Conservation (phyloP, 768 basidiomycete species). For the Termitomyces sp. region DNA sequence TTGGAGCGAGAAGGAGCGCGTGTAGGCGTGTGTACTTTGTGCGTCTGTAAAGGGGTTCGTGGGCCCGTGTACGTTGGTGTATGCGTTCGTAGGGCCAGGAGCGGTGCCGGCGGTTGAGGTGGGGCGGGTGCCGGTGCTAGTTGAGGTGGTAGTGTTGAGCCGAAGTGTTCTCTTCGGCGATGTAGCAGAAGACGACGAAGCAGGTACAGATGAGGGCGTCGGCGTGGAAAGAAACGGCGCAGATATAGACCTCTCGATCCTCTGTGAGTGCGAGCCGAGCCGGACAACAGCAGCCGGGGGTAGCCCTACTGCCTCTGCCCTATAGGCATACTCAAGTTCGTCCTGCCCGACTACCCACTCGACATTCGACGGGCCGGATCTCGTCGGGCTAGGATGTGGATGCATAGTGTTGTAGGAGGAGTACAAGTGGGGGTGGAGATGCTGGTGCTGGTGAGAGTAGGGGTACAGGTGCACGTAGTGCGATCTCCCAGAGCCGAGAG, state of each 20-base stretch:
- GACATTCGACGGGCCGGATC: constrained; percentile 31
- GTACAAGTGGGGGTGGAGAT: not conserved
- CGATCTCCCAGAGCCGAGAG: not conserved
- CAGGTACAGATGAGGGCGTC: not conserved
- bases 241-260: constrained; percentile 18
- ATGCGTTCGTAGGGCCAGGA: too few relatives aligned
- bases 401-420: constrained; percentile 13
- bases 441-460: not conserved
- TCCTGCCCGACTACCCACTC: constrained; percentile 29
- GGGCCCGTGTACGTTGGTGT: constrained; percentile 9
- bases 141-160: constrained; percentile 23
- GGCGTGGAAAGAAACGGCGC: constrained; percentile 22
- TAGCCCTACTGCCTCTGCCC: not conserved
- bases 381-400: constrained; percentile 27
- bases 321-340: too few relatives aligned
- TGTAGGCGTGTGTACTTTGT: not conserved
- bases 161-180: constrained; percentile 27
- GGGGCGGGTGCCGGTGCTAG: too few relatives aligned
- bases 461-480: not conserved
- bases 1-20: too few relatives aligned
- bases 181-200: constrained; percentile 20
- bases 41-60: not conserved
- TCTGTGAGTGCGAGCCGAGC: constrained; percentile 6
- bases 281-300: constrained; percentile 21
- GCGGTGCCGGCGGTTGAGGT: too few relatives aligned